A percentile compares a stretch with the other conserved stretches of the same genome.
Evolutionary conservation across 345 rosid species (phyloP).

Genomic region (Geranium brycei): DNA sequence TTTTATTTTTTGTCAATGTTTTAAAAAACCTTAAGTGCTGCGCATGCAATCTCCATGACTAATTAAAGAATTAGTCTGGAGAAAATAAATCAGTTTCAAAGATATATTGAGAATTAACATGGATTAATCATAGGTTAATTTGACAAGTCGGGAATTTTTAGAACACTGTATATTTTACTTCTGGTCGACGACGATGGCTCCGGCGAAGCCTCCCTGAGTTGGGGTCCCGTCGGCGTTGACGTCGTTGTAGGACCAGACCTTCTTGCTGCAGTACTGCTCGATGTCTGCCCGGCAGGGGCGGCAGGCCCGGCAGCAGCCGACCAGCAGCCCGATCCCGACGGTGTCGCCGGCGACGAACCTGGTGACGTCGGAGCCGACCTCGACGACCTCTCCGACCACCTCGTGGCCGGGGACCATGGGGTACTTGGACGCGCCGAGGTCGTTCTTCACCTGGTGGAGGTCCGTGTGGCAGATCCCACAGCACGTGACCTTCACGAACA

Average conservation of each 20-base stretch:
- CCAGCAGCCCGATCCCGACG: conserved; percentile 50
- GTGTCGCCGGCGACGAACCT: conserved; percentile 35
- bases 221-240: conserved; percentile 37
- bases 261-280: conserved; percentile 49
- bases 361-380: conserved; percentile 50
- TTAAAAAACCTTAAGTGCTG: too few species aligned
- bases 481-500: conserved; percentile 35
- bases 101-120: too few species aligned
- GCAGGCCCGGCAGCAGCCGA: conserved; percentile 45
- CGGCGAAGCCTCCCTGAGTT: conserved; percentile 48
- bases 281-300: conserved; percentile 35
- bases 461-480: conserved; percentile 76
- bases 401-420: conserved; percentile 86
- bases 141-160: too few species aligned
- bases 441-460: conserved; percentile 53
- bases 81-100: too few species aligned
- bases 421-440: conserved; percentile 47
- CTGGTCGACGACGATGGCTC: conserved; percentile 40
- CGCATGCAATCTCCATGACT: too few species aligned
- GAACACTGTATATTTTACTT: conserved; percentile 19
- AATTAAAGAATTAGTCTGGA: too few species aligned
- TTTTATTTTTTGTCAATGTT: too few species aligned
- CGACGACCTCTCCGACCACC: conserved; percentile 64
- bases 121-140: too few species aligned
- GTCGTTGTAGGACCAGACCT: conserved; percentile 44